These are phyloP conservation scores for Trypanosoma boissoni DNA, from an alignment of 208 protist genomes.

Conservation along the genomic window DNA sequence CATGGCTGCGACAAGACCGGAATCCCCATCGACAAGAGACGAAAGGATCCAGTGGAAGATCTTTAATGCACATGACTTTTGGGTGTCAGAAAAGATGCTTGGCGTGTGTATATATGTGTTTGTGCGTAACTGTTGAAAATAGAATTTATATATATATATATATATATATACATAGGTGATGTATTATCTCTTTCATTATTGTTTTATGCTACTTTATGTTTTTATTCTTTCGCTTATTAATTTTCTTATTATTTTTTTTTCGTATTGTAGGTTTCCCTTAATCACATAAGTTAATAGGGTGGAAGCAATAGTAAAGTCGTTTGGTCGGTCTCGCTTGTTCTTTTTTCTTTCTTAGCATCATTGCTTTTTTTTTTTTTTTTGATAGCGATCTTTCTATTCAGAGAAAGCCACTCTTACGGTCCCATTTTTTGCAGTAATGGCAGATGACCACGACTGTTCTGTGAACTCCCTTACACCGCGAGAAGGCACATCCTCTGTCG, in stretches of 20 bases:
- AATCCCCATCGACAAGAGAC: slow-evolving; percentile 15
- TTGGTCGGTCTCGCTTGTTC: background rate
- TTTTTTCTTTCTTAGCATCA: background rate
- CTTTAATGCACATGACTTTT: no score
- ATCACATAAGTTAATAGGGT: no score
- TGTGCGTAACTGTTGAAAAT: no score
- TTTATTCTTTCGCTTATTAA: background rate
- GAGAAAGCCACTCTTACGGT: background rate
- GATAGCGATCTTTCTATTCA: slow-evolving; percentile 2
- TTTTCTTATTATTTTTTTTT: background rate
- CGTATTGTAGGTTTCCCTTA: background rate
- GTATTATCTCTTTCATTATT: background rate
- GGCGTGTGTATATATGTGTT: background rate
- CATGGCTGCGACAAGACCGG: slow-evolving; percentile 16
- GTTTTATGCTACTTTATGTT: background rate
- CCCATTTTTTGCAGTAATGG: slow-evolving; percentile 1
- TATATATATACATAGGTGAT: background rate
- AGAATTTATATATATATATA: background rate
- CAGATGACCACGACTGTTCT: slow-evolving; percentile 5
- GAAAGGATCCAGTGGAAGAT: background rate
- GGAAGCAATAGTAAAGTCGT: no score
- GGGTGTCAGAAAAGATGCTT: no score
- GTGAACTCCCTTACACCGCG: background rate
- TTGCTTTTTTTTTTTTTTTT: slow-evolving; percentile 9
- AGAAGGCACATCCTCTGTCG: slow-evolving; percentile 22